Evolutionary conservation across 306 rosid species (phyloP).

Genomic region (Dryas alaskensis): DNA sequence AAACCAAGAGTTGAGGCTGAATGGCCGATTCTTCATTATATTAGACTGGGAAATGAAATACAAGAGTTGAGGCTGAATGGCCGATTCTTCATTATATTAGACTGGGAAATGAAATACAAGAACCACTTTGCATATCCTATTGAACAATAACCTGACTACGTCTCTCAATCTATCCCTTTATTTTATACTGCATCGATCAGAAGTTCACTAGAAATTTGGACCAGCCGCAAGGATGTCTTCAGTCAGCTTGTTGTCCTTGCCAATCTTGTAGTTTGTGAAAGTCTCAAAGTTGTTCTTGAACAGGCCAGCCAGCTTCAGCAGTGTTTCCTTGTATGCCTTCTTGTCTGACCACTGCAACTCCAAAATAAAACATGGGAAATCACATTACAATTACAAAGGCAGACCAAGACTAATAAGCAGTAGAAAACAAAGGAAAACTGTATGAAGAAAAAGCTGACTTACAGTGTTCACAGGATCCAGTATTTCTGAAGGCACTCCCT

Average conservation of each 20-base stretch:
- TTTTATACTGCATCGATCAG: neutral
- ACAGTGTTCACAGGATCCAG: slow-evolving; percentile 71
- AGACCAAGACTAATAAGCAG: neutral
- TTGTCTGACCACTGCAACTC: slow-evolving; percentile 70
- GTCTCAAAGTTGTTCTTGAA: slow-evolving; percentile 76
- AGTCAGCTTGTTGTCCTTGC: slow-evolving; percentile 54
- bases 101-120: too few species aligned
- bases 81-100: neutral
- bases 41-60: neutral
- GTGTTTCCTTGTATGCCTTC: slow-evolving; percentile 50
- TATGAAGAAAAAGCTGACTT: slow-evolving; percentile 24
- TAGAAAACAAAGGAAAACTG: neutral
- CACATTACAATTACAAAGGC: neutral
- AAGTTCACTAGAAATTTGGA: slow-evolving; percentile 39
- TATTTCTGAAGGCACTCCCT: slow-evolving; percentile 80
- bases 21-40: neutral
- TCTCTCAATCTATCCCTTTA: neutral
- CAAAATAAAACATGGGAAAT: neutral
- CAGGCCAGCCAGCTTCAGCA: slow-evolving; percentile 59
- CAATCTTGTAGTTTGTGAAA: slow-evolving; percentile 64
- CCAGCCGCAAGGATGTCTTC: slow-evolving; percentile 86
- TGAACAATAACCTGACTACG: neutral
- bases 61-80: neutral
- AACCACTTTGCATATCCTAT: too few species aligned
- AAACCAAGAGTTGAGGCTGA: neutral